Evolutionary conservation across 2,329 filamentous ascomycete species (phyloP).

Genomic region (Boeremia exigua): DNA sequence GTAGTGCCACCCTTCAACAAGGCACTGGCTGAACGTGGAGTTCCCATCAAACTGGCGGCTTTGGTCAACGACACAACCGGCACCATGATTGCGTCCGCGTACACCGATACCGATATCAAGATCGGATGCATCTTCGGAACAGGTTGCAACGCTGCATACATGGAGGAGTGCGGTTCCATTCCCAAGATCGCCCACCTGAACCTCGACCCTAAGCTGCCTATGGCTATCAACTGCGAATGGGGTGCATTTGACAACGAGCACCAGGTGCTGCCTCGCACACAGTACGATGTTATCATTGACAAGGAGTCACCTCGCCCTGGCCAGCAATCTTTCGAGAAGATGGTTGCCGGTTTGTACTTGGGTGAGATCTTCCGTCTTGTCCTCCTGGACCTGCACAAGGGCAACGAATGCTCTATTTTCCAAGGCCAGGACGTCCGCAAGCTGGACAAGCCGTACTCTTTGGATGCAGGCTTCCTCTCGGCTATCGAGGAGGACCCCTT

Average conservation of each 20-base stretch:
- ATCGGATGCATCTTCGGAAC: slow-evolving; percentile 99
- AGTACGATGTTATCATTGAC: slow-evolving; percentile 87
- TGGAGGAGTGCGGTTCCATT: slow-evolving; percentile 89
- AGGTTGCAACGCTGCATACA: slow-evolving; percentile 97
- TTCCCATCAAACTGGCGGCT: slow-evolving; percentile 91
- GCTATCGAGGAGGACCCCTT: slow-evolving; percentile 94
- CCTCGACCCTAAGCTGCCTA: slow-evolving; percentile 79
- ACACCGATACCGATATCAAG: slow-evolving; percentile 91
- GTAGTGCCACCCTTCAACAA: slow-evolving; percentile 88
- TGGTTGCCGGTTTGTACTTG: slow-evolving; percentile 93
- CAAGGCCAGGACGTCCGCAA: slow-evolving; percentile 79
- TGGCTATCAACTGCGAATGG: slow-evolving; percentile 99
- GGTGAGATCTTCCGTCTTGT: slow-evolving; percentile 93
- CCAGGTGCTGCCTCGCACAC: slow-evolving; percentile 82
- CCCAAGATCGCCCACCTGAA: slow-evolving; percentile 94
- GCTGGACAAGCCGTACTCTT: slow-evolving; percentile 83
- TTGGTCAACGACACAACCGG: slow-evolving; percentile 98
- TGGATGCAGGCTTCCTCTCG: slow-evolving; percentile 93
- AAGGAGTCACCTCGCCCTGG: slow-evolving; percentile 89
- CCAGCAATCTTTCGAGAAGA: slow-evolving; percentile 96
- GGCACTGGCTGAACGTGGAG: slow-evolving; percentile 74
- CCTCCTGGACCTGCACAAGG: slow-evolving; percentile 81
- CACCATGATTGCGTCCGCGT: slow-evolving; percentile 93
- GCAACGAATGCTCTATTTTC: slow-evolving; percentile 70
- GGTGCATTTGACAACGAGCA: slow-evolving; percentile 97